Conservation (phyloP, 1,139 yeast genomes). For the Hyphopichia fennica region DNA sequence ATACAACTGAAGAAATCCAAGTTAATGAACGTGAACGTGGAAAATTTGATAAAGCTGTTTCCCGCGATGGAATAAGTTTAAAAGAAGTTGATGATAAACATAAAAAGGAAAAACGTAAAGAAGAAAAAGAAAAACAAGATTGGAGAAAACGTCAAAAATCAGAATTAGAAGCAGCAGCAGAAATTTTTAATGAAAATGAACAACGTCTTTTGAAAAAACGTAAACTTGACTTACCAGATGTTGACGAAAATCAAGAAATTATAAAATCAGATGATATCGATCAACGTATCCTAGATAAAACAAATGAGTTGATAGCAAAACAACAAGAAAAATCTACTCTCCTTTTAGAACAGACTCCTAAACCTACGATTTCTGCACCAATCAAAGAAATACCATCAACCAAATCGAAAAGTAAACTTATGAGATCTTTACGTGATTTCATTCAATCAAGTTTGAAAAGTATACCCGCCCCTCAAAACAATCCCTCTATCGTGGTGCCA, state of each 20-base stretch:
- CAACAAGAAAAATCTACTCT: slow-evolving; percentile 18
- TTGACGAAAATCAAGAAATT: slow-evolving; percentile 21
- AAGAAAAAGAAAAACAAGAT: slow-evolving; percentile 17
- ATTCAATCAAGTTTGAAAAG: slow-evolving; percentile 12
- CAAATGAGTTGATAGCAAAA: slow-evolving; percentile 19
- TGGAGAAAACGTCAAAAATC: slow-evolving; percentile 17
- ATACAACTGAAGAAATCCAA: slow-evolving; percentile 57
- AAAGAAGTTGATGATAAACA: slow-evolving; percentile 38
- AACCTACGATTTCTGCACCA: neutral
- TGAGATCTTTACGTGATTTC: neutral
- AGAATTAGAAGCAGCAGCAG: slow-evolving; percentile 35
- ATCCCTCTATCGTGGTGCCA: slow-evolving; percentile 26
- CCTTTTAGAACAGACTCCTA: slow-evolving; percentile 6
- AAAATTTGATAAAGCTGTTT: slow-evolving; percentile 48
- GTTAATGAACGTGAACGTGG: slow-evolving; percentile 37
- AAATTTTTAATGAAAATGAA: slow-evolving; percentile 28
- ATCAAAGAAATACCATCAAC: neutral
- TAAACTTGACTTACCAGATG: slow-evolving; percentile 55
- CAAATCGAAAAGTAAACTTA: neutral
- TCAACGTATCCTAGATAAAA: slow-evolving; percentile 25
- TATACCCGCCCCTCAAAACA: slow-evolving; percentile 31
- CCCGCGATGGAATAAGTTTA: slow-evolving; percentile 47
- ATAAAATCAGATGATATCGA: slow-evolving; percentile 19
- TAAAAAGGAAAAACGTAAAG: slow-evolving; percentile 28
- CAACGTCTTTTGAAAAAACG: slow-evolving; percentile 49